phyloP scores from a whole-genome alignment of 169 alveolate genomes.

The Plasmodium yoelii region DNA sequence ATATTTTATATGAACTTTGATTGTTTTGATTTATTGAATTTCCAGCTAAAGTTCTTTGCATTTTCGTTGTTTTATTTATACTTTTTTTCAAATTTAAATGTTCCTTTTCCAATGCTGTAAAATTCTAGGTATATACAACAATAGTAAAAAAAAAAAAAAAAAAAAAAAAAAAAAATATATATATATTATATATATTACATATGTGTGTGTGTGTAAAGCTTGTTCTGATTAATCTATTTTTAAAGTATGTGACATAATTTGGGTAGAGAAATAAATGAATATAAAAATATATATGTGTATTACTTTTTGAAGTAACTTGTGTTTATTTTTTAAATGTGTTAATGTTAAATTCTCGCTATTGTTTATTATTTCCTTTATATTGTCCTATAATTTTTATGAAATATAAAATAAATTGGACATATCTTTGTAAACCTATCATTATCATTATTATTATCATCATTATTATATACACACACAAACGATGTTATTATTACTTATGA shows the following conservation, averaged over 20 bases:
- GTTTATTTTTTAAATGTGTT: not conserved
- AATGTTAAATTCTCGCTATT: not conserved
- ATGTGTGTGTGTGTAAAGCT: constrained; percentile 1
- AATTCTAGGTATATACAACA: constrained; percentile 5
- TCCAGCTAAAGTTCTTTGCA: not conserved
- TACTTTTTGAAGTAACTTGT: not conserved
- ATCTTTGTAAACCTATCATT: not conserved
- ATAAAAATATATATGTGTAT: not conserved
- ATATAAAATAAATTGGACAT: too few species aligned
- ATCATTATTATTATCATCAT: too few species aligned
- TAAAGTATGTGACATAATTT: too few species aligned
- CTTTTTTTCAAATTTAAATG: constrained; percentile 32
- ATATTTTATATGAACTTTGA: constrained; percentile 52
- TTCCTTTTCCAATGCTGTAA: constrained; percentile 33
- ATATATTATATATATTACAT: not conserved
- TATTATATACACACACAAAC: not conserved
- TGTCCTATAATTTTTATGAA: constrained; percentile 3
- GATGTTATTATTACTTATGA: not conserved
- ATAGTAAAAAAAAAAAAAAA: not conserved
- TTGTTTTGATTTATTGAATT: constrained; percentile 1
- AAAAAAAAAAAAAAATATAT: too few species aligned
- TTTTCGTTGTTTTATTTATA: constrained; percentile 30
- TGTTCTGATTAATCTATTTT: not conserved
- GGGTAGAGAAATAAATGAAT: too few species aligned
- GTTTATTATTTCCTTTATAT: constrained; percentile 10